Evolutionary conservation across 2,329 filamentous ascomycete genomes (phyloP).

Genomic region (Pseudogymnoascus sp.): DNA sequence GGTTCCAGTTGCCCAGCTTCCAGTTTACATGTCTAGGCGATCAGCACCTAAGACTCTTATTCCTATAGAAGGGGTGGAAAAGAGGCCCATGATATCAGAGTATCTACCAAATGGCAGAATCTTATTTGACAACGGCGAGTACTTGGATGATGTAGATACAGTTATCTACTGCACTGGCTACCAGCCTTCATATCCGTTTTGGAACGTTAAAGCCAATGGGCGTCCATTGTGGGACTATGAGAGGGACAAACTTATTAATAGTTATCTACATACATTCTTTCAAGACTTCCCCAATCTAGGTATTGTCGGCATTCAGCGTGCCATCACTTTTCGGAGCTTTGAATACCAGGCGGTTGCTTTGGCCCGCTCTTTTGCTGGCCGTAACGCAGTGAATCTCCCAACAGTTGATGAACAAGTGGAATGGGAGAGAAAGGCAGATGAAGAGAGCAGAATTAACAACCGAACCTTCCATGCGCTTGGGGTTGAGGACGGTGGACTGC

Average conservation of each 20-base stretch:
- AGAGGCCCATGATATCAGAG: slow-evolving; percentile 33
- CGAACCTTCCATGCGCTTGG: too few relatives aligned
- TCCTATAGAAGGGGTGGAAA: too few relatives aligned
- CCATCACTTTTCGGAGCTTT: slow-evolving; percentile 46
- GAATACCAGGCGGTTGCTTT: slow-evolving; percentile 50
- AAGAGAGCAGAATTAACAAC: too few relatives aligned
- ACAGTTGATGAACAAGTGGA: too few relatives aligned
- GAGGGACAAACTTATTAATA: too few relatives aligned
- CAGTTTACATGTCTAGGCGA: too few relatives aligned
- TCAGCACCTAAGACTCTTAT: too few relatives aligned
- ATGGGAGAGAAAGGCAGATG: too few relatives aligned
- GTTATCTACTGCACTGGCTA: slow-evolving; percentile 86
- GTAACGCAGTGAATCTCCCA: slow-evolving; percentile 26
- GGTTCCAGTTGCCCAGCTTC: too few relatives aligned
- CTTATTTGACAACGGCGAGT: slow-evolving; percentile 54
- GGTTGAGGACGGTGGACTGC: too few relatives aligned
- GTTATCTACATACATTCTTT: too few relatives aligned
- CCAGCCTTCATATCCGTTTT: slow-evolving; percentile 73
- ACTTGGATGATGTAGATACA: slow-evolving; percentile 62
- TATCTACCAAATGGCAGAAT: slow-evolving; percentile 39
- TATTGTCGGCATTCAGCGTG: slow-evolving; percentile 45
- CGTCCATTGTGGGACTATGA: too few relatives aligned
- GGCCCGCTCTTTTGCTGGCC: slow-evolving; percentile 40
- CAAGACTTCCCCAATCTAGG: slow-evolving; percentile 40
- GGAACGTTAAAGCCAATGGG: slow-evolving; percentile 29